Conservation (phyloP, 2,329 filamentous ascomycete species). For the Penicillium sp. region DNA sequence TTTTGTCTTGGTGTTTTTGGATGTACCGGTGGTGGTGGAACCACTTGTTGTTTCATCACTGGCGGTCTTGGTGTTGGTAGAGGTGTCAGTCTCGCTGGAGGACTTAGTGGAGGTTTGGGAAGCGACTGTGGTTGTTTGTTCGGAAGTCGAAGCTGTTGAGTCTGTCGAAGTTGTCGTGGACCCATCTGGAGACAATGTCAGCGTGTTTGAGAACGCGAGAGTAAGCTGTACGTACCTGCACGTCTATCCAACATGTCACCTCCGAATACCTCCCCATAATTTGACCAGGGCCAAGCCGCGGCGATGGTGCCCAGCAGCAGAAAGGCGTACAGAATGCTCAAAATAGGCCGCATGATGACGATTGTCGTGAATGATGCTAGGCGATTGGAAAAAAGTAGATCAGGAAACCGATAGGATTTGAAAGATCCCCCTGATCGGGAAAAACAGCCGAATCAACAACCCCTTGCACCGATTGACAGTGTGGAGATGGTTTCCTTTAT, state of each 20-base stretch:
- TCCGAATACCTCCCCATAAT: constrained; percentile 10
- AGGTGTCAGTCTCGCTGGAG: constrained; percentile 17
- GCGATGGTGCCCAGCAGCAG: constrained; percentile 32
- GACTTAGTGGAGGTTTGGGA: constrained; percentile 13
- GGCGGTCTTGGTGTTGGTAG: constrained; percentile 14
- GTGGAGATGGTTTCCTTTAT: neutral
- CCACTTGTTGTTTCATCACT: constrained; percentile 15
- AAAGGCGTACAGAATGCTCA: constrained; percentile 35
- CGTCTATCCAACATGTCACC: constrained; percentile 24
- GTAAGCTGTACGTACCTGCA: constrained; percentile 22
- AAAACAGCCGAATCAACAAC: constrained; percentile 14
- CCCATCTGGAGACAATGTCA: constrained; percentile 10
- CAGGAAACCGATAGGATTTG: neutral
- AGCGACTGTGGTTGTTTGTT: constrained; percentile 16
- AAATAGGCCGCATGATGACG: constrained; percentile 35
- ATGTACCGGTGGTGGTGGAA: constrained; percentile 17
- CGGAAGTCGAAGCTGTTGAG: constrained; percentile 17
- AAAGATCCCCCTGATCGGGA: constrained; percentile 10
- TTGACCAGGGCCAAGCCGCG: constrained; percentile 30
- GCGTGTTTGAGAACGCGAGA: neutral
- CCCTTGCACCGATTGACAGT: constrained; percentile 14
- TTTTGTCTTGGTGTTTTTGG: constrained; percentile 20
- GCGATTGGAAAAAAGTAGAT: neutral
- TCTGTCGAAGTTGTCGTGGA: constrained; percentile 23
- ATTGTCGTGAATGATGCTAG: constrained; percentile 3